Evolutionary conservation across 2,329 filamentous ascomycete genomes (phyloP), one percentile per base, ranked within the genome.

Genomic region (Talaromyces sp.): DNA sequence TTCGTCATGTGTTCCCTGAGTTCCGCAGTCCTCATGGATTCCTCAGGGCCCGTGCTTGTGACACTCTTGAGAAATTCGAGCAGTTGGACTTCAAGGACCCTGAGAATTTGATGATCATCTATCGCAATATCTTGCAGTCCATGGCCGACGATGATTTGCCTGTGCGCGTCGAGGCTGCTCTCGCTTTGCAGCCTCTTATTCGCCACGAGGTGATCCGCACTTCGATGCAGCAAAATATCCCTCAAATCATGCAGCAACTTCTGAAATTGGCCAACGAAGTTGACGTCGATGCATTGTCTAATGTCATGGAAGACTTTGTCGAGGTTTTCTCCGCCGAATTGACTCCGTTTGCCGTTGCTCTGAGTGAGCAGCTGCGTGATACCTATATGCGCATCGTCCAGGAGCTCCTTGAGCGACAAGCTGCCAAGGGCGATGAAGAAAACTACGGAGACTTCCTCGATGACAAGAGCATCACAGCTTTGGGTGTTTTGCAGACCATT

Each of bases 221-320:
- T 47, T 95, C 91, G 77, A 98, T 99, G 95, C 93, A 97, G 78
- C 88, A 93, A 72, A 97, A 93, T 75, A 99, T 99, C 67, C 93
- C 95, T 16, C 96, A 96, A 71, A 98, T 99, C 71, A 99, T 99
- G 95, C 96, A 98, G 78, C 94, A 99, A 77, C 84, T 99, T 14
- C 83, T 99, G 60, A 98, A 98, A 80, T 82, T 99, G 61, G 94
- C 95, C 31, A 99, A 99, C 72, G 95, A 99, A 78, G 95, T 96
- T 62, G 95, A 99, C 73, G 94, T 99, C 55, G 95, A 99, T 76
- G 93, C 95, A 5, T 83, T 99, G 47, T 94, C 95, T 27, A 98
- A 98, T 71, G 95, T 99, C 44, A 99, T 99, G 95, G 95, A 99
- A 77, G 95, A 99, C 73, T 99, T 99, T 73, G 95, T 99, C 53